phyloP scores from a whole-genome alignment of 1,284 basidiomycete species.

The Boletellus sp. region DNA sequence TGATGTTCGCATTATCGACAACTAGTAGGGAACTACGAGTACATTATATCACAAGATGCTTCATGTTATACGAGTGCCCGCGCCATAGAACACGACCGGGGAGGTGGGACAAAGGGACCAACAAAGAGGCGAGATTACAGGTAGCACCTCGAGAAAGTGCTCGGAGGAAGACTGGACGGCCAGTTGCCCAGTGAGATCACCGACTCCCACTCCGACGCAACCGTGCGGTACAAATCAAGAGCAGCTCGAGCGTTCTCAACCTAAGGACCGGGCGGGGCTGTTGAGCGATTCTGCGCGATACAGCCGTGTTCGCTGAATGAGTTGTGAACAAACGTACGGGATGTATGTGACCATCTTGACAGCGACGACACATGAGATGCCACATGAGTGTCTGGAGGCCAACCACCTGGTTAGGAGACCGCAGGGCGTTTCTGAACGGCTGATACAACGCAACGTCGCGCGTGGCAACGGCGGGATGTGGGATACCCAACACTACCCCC shows the following conservation, averaged over 20 bases:
- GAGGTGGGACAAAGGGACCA: conserved; percentile 15
- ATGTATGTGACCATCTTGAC: conserved; percentile 66
- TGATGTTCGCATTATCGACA: conserved; percentile 18
- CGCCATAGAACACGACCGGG: conserved; percentile 3
- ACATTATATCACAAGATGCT: conserved; percentile 21
- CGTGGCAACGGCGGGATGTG: conserved; percentile 75
- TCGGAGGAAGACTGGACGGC: conserved; percentile 74
- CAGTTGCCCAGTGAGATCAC: conserved; percentile 59
- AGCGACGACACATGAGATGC: conserved; percentile 73
- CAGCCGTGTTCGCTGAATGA: neutral
- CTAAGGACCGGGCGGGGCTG: conserved; percentile 35
- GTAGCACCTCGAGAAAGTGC: conserved; percentile 76
- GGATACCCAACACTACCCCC: conserved; percentile 68
- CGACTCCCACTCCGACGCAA: conserved; percentile 63
- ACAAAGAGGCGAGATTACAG: conserved; percentile 34
- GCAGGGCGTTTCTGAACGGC: conserved; percentile 70
- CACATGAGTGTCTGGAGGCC: conserved; percentile 75
- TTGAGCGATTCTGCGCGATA: conserved; percentile 10
- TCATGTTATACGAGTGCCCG: conserved; percentile 11
- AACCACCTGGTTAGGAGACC: conserved; percentile 58
- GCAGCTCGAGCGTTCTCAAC: conserved; percentile 74
- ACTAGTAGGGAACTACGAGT: conserved; percentile 18
- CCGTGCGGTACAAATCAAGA: conserved; percentile 73
- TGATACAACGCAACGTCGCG: conserved; percentile 77
- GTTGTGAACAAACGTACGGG: conserved; percentile 48